phyloP scores from a whole-genome alignment of 1,284 basidiomycete genomes.

The Xerocomus nothofagi region DNA sequence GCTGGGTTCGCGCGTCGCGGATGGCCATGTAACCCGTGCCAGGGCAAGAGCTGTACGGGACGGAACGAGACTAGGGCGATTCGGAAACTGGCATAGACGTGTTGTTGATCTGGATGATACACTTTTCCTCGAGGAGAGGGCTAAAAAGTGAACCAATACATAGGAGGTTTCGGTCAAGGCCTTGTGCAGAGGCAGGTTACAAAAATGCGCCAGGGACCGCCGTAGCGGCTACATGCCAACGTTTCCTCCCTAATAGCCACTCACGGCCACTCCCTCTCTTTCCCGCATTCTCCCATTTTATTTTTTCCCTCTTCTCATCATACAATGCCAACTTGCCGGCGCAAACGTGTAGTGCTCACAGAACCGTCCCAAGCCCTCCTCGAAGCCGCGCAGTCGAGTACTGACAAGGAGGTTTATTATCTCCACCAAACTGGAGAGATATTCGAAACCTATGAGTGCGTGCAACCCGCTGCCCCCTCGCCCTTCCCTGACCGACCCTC shows the following conservation, averaged over 20 bases:
- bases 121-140: constrained; percentile 1
- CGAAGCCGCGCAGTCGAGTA: constrained; percentile 59
- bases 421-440: constrained; percentile 92
- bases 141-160: constrained; percentile 8
- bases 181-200: constrained; percentile 29
- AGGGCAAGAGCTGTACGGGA: neutral
- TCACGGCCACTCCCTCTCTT: constrained; percentile 39
- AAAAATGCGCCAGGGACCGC: constrained; percentile 41
- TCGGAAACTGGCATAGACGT: constrained; percentile 7
- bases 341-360: constrained; percentile 87
- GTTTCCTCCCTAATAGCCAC: constrained; percentile 44
- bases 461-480: constrained; percentile 8
- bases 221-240: constrained; percentile 38
- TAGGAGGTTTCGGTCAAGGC: constrained; percentile 21
- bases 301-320: constrained; percentile 22
- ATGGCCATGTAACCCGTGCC: constrained; percentile 4
- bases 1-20: constrained; percentile 18
- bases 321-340: constrained; percentile 85
- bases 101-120: constrained; percentile 5
- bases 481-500: constrained; percentile 25
- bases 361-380: constrained; percentile 72
- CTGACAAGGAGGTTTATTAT: constrained; percentile 80
- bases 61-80: neutral
- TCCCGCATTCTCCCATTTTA: constrained; percentile 34
- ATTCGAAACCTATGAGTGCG: constrained; percentile 92